Evolutionary conservation across 169 alveolate species (phyloP).

Genomic region (Cryptosporidium ryanae): DNA sequence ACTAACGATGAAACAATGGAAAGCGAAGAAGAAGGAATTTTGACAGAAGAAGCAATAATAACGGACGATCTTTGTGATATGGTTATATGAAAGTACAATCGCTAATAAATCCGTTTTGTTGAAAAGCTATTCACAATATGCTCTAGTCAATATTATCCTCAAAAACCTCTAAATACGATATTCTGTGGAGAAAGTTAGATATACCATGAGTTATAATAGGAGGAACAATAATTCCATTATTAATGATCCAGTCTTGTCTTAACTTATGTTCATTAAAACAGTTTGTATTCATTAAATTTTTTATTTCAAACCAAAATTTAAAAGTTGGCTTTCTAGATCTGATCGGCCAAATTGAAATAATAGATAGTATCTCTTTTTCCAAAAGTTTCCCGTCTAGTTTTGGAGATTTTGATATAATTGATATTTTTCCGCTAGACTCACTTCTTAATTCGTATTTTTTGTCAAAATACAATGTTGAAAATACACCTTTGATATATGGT

Average conservation of each 20-base stretch:
- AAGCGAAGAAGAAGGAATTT: conserved; percentile 43
- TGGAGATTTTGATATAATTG: conserved; percentile 1
- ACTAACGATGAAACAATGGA: not conserved
- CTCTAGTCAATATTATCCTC: not conserved
- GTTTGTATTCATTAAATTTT: conserved; percentile 3
- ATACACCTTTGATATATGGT: conserved; percentile 42
- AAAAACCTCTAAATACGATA: conserved; percentile 14
- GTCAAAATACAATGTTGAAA: conserved; percentile 51
- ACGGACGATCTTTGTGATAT: conserved; percentile 33
- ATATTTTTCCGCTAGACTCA: not conserved
- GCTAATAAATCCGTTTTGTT: too few species aligned
- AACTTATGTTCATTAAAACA: conserved; percentile 15
- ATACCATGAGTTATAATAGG: conserved; percentile 29
- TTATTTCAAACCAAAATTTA: conserved; percentile 49
- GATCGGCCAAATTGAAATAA: conserved; percentile 56
- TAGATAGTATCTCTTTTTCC: conserved; percentile 15
- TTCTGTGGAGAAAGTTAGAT: conserved; percentile 34
- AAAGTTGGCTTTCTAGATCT: conserved; percentile 18
- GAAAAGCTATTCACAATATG: not conserved
- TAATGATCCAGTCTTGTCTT: conserved; percentile 42
- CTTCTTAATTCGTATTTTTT: conserved; percentile 10
- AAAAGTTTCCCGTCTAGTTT: conserved; percentile 20
- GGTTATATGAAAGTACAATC: not conserved
- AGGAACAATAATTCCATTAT: conserved; percentile 41
- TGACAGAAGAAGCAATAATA: conserved; percentile 44